Percentiles rank a stretch among this genome's conserved stretches.
Evolutionary conservation across 164 flowering plant genomes (phyloP).

Genomic region (Piper longum): DNA sequence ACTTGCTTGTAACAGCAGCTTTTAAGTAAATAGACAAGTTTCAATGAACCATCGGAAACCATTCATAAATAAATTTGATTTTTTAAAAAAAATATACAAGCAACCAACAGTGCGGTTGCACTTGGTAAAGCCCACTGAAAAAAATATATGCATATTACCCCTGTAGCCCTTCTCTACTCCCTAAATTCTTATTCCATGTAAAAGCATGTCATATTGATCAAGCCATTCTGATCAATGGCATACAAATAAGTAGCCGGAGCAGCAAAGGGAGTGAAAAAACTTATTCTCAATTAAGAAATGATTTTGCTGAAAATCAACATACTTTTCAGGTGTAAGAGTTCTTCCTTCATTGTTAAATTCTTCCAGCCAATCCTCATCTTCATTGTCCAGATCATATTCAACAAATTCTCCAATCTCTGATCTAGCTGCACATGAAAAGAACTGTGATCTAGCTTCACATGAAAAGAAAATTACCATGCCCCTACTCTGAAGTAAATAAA

Average conservation of each 20-base stretch:
- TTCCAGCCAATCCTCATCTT: conserved; percentile 94
- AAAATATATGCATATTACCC: no score
- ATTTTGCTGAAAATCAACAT: conserved; percentile 6
- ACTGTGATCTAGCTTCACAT: no score
- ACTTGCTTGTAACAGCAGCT: not conserved
- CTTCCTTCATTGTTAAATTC: conserved; percentile 57
- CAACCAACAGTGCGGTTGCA: not conserved
- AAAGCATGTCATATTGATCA: no score
- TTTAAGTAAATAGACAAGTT: not conserved
- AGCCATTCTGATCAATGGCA: no score
- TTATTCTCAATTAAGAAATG: not conserved
- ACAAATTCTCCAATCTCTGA: conserved; percentile 93
- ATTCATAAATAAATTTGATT: no score
- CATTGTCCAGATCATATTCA: conserved; percentile 96
- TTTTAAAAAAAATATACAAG: not conserved
- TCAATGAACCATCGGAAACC: not conserved
- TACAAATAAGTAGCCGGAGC: not conserved
- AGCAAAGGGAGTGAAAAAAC: not conserved
- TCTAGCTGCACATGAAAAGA: conserved; percentile 41
- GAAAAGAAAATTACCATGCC: not conserved
- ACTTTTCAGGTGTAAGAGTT: conserved; percentile 65
- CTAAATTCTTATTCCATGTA: no score
- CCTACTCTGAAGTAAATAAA: no score
- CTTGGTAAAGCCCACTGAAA: not conserved
- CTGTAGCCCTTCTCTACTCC: no score